These are phyloP conservation scores for Ehretia macrophylla DNA, from an alignment of 257 asterid genomes.

Conservation along the genomic window DNA sequence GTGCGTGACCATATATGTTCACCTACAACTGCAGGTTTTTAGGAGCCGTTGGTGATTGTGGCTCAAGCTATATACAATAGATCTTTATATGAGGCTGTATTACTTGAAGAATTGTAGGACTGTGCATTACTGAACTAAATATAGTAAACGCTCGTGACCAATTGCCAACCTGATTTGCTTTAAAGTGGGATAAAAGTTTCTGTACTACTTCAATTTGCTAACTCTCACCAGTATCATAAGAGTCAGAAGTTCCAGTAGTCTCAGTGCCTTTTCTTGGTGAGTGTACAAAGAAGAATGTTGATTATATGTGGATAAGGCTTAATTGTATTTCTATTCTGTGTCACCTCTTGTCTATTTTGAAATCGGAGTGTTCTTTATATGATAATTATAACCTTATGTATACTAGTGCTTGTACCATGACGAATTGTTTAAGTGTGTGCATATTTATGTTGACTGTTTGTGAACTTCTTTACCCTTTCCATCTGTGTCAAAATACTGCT, in stretches of 20 bases:
- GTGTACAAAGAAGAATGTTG: conserved; percentile 22
- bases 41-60: conserved; percentile 61
- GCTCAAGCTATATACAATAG: conserved; percentile 47
- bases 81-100: conserved; percentile 49
- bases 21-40: conserved; percentile 71
- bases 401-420: background rate
- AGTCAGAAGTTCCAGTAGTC: conserved; percentile 36
- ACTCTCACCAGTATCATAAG: conserved; percentile 33
- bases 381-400: background rate
- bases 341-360: background rate
- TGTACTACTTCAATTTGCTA: conserved; percentile 41
- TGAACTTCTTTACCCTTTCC: background rate
- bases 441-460: background rate
- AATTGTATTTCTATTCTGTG: background rate
- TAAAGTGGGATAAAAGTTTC: conserved; percentile 53
- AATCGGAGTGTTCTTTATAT: too few relatives aligned
- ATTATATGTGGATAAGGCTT: background rate
- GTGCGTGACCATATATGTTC: conserved; percentile 28
- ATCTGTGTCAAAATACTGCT: background rate
- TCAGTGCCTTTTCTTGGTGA: conserved; percentile 50
- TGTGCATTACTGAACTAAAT: conserved; percentile 36
- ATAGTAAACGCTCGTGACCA: conserved; percentile 40
- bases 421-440: background rate
- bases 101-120: conserved; percentile 27
- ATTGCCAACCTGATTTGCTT: conserved; percentile 47